These are phyloP conservation scores for Ceratobasidium sp. DNA, from an alignment of 1,284 basidiomycete genomes.

Conservation along the genomic window DNA sequence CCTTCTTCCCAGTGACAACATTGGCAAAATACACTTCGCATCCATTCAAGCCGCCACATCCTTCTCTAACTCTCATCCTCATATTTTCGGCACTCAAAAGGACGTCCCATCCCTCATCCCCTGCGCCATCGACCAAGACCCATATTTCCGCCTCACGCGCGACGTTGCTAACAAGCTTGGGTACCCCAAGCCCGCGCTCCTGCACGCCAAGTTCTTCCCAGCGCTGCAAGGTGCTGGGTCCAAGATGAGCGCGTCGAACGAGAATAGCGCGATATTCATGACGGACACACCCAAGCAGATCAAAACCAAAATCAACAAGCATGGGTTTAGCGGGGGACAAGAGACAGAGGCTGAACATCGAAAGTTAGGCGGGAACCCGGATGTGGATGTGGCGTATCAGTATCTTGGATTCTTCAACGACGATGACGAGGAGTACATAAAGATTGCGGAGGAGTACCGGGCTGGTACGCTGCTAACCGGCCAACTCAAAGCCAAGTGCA, in stretches of 20 bases:
- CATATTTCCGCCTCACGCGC: conserved; percentile 97
- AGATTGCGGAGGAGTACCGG: conserved; percentile 91
- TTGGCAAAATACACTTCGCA: conserved; percentile 98
- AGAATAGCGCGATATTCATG: conserved; percentile 95
- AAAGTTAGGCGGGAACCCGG: conserved; percentile 89
- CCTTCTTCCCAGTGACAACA: conserved; percentile 84
- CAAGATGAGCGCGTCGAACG: conserved; percentile 98
- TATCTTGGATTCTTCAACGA: conserved; percentile 98
- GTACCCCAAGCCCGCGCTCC: conserved; percentile 93
- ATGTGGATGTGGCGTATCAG: conserved; percentile 97
- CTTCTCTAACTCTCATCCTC: conserved; percentile 98
- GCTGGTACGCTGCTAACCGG: conserved; percentile 90
- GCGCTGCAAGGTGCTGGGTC: conserved; percentile 97
- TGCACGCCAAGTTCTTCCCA: conserved; percentile 98
- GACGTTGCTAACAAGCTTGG: conserved; percentile 95
- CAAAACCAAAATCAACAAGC: conserved; percentile 97
- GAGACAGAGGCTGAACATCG: conserved; percentile 97
- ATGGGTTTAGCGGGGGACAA: conserved; percentile 90
- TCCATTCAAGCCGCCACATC: conserved; percentile 97
- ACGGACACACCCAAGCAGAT: conserved; percentile 93
- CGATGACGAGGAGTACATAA: conserved; percentile 88
- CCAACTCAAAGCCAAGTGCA: conserved; percentile 93
- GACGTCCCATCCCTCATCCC: conserved; percentile 96
- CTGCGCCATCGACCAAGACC: conserved; percentile 98
- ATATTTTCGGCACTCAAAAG: conserved; percentile 90